Evolutionary conservation across 202 grass and related monocot genomes (phyloP).

Genomic region (Panicum hallii): DNA sequence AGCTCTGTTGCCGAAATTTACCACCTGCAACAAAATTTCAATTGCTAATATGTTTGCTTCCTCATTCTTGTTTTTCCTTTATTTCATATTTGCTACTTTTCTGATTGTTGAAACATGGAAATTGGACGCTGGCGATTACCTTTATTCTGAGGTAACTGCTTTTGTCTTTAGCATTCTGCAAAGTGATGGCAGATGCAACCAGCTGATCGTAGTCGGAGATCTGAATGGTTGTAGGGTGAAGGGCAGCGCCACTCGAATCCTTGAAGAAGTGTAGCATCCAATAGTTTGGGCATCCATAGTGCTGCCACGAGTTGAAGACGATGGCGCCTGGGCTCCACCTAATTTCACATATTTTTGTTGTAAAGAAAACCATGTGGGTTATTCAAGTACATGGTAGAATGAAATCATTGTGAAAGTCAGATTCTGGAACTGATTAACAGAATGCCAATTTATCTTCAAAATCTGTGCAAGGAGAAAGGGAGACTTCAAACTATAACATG

Average conservation of each 20-base stretch:
- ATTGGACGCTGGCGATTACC: constrained; percentile 19
- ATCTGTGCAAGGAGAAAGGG: neutral
- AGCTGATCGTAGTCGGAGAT: constrained; percentile 55
- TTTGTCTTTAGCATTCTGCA: constrained; percentile 59
- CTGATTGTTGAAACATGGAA: neutral
- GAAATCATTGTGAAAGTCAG: neutral
- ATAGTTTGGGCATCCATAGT: constrained; percentile 90
- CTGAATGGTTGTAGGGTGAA: constrained; percentile 59
- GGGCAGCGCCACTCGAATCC: constrained; percentile 71
- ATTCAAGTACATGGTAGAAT: no score
- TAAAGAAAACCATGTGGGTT: neutral
- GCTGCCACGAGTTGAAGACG: constrained; percentile 86
- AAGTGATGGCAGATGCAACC: constrained; percentile 76
- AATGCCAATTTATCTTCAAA: neutral
- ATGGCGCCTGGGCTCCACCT: constrained; percentile 92
- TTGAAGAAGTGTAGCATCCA: constrained; percentile 98
- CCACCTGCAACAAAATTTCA: constrained; percentile 53
- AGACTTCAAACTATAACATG: neutral
- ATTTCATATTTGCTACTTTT: neutral
- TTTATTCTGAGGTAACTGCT: constrained; percentile 88
- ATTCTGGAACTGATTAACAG: neutral
- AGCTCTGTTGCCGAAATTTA: constrained; percentile 72
- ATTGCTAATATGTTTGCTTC: constrained; percentile 6
- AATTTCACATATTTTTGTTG: constrained; percentile 1
- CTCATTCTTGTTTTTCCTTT: neutral